Percentiles rank a stretch among this genome's conserved stretches.
Conservation (phyloP, 2,329 filamentous ascomycete species). For the Cephalotrichum gorgonifer region DNA sequence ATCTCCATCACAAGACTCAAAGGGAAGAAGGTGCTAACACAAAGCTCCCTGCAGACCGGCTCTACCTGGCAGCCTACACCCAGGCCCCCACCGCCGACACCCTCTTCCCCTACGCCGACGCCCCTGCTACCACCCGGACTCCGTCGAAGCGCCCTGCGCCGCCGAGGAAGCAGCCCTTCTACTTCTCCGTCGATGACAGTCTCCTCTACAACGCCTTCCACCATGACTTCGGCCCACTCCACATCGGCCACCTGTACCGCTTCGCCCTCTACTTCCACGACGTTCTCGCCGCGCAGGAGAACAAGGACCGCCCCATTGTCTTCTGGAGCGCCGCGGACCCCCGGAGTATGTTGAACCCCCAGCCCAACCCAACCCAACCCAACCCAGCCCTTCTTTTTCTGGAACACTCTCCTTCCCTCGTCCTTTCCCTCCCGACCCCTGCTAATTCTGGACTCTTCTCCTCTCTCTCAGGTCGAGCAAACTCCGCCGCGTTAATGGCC, state of each 20-base stretch:
- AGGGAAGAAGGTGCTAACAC: slow-evolving; percentile 12
- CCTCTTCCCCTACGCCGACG: slow-evolving; percentile 68
- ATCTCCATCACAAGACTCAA: neutral
- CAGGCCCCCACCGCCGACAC: slow-evolving; percentile 72
- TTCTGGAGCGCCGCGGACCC: slow-evolving; percentile 94
- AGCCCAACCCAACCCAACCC: too few relatives aligned
- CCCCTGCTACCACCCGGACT: slow-evolving; percentile 37
- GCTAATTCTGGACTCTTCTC: neutral
- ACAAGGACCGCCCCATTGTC: slow-evolving; percentile 81
- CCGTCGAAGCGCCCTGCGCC: slow-evolving; percentile 59
- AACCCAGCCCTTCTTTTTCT: neutral
- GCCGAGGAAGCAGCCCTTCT: slow-evolving; percentile 58
- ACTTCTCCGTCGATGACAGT: slow-evolving; percentile 89
- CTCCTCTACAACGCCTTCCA: slow-evolving; percentile 98
- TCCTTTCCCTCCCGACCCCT: neutral
- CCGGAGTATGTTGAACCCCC: slow-evolving; percentile 53
- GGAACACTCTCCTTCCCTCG: slow-evolving; percentile 1
- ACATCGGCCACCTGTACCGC: slow-evolving; percentile 93
- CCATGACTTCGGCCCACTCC: slow-evolving; percentile 93
- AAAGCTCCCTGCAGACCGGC: slow-evolving; percentile 54
- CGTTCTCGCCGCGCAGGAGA: slow-evolving; percentile 82
- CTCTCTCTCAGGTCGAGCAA: slow-evolving; percentile 63
- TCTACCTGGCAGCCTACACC: slow-evolving; percentile 90
- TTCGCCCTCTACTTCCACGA: slow-evolving; percentile 96
- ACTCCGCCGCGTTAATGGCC: slow-evolving; percentile 87